Evolutionary conservation across 2,329 filamentous ascomycete species (phyloP).

Genomic region (Aspergillus sp.): DNA sequence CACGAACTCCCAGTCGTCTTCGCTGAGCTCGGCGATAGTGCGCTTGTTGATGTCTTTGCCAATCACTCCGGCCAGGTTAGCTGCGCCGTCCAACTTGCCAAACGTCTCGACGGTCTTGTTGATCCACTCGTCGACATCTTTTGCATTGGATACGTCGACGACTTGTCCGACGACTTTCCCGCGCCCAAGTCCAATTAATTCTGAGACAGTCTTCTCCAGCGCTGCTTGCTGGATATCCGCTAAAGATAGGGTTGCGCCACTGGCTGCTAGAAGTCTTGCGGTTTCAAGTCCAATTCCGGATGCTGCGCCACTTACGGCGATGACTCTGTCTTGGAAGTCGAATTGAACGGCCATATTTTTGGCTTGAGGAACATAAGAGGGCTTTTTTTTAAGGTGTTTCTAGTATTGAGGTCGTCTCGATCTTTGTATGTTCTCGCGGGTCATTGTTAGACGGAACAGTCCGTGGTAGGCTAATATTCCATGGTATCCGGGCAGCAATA

Average conservation of each 20-base stretch:
- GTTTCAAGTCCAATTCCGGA: constrained; percentile 6
- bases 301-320: constrained; percentile 1
- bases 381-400: background rate
- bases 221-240: background rate
- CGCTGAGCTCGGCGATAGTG: background rate
- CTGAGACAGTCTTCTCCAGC: background rate
- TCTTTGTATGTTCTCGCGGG: background rate
- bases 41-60: background rate
- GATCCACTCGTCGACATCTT: constrained; percentile 1
- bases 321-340: background rate
- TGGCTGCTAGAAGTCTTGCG: background rate
- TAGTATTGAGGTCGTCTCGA: background rate
- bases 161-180: background rate
- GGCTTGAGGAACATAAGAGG: background rate
- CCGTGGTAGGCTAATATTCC: no score
- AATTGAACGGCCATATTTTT: background rate
- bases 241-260: background rate
- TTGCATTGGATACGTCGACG: background rate
- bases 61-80: constrained; percentile 2
- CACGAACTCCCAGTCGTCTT: background rate
- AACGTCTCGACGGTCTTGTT: background rate
- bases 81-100: constrained; percentile 2
- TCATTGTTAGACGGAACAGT: background rate
- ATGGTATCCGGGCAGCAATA: no score
- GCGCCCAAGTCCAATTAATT: background rate